Evolutionary conservation across 805 yeast genomes (phyloP).

Genomic region (Kurtzmaniella cleridarum): DNA sequence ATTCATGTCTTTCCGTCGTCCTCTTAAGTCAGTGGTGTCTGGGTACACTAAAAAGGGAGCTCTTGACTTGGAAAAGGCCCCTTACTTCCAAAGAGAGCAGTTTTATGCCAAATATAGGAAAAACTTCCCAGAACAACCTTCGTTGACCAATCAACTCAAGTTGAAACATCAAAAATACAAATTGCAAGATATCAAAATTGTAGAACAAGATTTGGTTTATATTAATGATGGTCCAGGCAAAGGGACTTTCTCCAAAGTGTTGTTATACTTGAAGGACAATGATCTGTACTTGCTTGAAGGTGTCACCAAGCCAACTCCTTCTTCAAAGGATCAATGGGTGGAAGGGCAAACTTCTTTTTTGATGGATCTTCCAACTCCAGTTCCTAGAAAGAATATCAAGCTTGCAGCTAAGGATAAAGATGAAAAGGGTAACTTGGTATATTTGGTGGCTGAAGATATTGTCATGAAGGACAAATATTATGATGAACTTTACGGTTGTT

Average conservation of each 20-base stretch:
- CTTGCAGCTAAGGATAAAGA: constrained; percentile 74
- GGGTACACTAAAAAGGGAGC: constrained; percentile 30
- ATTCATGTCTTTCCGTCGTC: constrained; percentile 15
- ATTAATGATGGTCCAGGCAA: constrained; percentile 62
- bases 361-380: constrained; percentile 59
- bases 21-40: constrained; percentile 9
- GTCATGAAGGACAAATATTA: constrained; percentile 64
- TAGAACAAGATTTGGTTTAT: constrained; percentile 75
- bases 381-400: constrained; percentile 56
- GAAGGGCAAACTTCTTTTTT: constrained; percentile 69
- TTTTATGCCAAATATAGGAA: too few species aligned
- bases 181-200: constrained; percentile 53
- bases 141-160: constrained; percentile 7
- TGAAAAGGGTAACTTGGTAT: constrained; percentile 56
- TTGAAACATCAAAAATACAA: constrained; percentile 31
- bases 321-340: constrained; percentile 71
- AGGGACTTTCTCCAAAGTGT: constrained; percentile 70
- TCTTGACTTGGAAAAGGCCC: constrained; percentile 28
- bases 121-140: constrained; percentile 25
- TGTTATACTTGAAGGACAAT: constrained; percentile 51
- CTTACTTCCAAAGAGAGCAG: constrained; percentile 24
- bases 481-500: constrained; percentile 65
- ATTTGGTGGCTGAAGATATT: constrained; percentile 75
- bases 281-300: constrained; percentile 66
- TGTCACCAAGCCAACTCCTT: constrained; percentile 58